Base-by-base conservation (phyloP, 805 yeast genomes). In the Candida ipomoeae region DNA sequence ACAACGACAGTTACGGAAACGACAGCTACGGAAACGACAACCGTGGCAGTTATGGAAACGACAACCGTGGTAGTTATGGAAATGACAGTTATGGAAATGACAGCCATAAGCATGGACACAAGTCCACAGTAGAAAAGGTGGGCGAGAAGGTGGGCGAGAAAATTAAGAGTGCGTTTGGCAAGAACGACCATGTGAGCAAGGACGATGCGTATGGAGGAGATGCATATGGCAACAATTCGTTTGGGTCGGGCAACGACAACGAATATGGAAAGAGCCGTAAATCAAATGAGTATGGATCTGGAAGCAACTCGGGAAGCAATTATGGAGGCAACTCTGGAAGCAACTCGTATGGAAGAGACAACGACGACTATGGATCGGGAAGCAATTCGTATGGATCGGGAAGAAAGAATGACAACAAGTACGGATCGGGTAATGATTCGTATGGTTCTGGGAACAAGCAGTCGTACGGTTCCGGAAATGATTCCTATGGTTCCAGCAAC, bases 131-230 rank as follows among this genome's bases (percentile, higher is more conserved):
- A 2, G 48, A 35, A 8, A 48, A 50, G 42, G 43, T 41, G 6
- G 58, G 54, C 1, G 55, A 54, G 40, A 55, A 51, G 47, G 43
- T 41, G 8, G 57, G 54, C 1, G 55, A 54, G 42, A 55, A 51
- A 47, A 49, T 55, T 41, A 55, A 54, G 44, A 40, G 32, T n/a
- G 55, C 49, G 4, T 48, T 55, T 15, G 55, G 55, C 38, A 38
- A 44, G 32, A 44, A 51, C 6, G 40, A 48, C 17, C 46, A 47
- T 45, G 17, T 37, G 44, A 44, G 48, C 32, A 46, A 47, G 11
- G 58, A 42, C 15, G 57, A 60, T 44, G 61, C 67, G 6, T 64
- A 62, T 50, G 67, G 68, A 11, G 58, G 44, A 14, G 58, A 58
- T 43, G 59, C 67, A 2, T 64, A 64, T 51, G 68, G 68, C 17